Percentiles rank a stretch among this genome's conserved stretches.
These are phyloP conservation scores for Geotrichum cucujoidarum DNA, from an alignment of 1,139 yeast genomes.

Conservation along the genomic window DNA sequence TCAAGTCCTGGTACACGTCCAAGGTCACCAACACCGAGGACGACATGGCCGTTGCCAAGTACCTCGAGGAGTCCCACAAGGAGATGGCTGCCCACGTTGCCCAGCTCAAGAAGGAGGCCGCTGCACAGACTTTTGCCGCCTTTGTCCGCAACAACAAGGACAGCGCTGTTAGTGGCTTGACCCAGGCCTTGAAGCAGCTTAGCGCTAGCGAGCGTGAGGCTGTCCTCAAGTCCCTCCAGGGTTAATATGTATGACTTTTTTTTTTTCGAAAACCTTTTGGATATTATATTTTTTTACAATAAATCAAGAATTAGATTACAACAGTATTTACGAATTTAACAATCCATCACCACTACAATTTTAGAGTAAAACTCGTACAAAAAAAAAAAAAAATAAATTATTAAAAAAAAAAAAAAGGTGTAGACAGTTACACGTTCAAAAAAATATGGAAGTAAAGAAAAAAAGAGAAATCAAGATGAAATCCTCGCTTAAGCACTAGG, in stretches of 20 bases:
- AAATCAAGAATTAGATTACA: too few relatives aligned
- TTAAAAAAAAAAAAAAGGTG: too few relatives aligned
- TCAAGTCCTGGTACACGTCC: conserved; percentile 77
- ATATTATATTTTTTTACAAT: too few relatives aligned
- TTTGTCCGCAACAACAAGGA: conserved; percentile 42
- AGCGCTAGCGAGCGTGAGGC: conserved; percentile 58
- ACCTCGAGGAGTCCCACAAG: conserved; percentile 78
- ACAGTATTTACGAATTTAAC: too few relatives aligned
- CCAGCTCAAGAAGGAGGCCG: conserved; percentile 41
- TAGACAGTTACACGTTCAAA: too few relatives aligned
- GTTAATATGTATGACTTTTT: background rate
- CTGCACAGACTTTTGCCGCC: conserved; percentile 25
- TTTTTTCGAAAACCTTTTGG: background rate
- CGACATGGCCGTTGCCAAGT: conserved; percentile 74
- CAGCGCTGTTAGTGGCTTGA: conserved; percentile 52
- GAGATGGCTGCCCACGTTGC: conserved; percentile 57
- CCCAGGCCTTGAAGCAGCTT: conserved; percentile 56
- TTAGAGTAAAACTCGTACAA: too few relatives aligned
- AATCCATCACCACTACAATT: too few relatives aligned
- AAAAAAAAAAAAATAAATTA: too few relatives aligned
- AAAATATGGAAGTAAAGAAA: too few relatives aligned
- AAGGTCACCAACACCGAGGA: conserved; percentile 57
- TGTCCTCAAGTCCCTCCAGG: conserved; percentile 35
- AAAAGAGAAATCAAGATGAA: too few relatives aligned
- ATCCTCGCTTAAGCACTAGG: too few relatives aligned